A percentile compares a stretch with the other conserved stretches of the same genome.
Evolutionary conservation across 148 eudicot species (phyloP).

Genomic region (Silene uniflora): DNA sequence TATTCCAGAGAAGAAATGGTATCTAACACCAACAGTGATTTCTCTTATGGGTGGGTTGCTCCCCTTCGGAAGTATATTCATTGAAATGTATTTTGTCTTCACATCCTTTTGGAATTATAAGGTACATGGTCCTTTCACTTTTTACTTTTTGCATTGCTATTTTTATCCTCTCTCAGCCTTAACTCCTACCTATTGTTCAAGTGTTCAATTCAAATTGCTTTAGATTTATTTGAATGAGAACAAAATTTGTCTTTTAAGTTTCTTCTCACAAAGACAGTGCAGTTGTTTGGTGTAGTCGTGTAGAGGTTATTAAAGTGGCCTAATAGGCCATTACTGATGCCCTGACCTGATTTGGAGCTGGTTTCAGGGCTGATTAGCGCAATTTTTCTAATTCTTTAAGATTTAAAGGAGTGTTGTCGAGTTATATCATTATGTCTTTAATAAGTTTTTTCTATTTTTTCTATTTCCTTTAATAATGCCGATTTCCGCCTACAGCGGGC

Average conservation of each 20-base stretch:
- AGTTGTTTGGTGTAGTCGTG: background rate
- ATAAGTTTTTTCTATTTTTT: no score
- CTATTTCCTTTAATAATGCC: no score
- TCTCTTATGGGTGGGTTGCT: conserved; percentile 80
- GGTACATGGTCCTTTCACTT: conserved; percentile 29
- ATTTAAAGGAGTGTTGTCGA: no score
- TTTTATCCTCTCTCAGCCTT: background rate
- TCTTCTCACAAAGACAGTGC: background rate
- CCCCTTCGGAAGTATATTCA: conserved; percentile 86
- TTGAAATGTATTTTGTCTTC: conserved; percentile 74
- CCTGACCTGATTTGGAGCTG: no score
- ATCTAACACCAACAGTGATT: conserved; percentile 72
- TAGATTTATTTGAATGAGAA: background rate
- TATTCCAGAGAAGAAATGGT: conserved; percentile 88
- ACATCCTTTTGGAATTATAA: conserved; percentile 90
- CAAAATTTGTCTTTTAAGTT: background rate
- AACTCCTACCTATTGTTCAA: background rate
- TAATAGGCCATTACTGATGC: no score
- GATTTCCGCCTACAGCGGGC: no score
- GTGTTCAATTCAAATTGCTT: background rate
- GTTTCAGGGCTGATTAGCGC: no score
- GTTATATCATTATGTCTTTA: no score
- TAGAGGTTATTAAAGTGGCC: no score
- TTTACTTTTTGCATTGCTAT: background rate
- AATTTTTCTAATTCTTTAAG: no score